Evolutionary conservation across 441 rosid genomes (phyloP).

Genomic region (Populus hybrid): DNA sequence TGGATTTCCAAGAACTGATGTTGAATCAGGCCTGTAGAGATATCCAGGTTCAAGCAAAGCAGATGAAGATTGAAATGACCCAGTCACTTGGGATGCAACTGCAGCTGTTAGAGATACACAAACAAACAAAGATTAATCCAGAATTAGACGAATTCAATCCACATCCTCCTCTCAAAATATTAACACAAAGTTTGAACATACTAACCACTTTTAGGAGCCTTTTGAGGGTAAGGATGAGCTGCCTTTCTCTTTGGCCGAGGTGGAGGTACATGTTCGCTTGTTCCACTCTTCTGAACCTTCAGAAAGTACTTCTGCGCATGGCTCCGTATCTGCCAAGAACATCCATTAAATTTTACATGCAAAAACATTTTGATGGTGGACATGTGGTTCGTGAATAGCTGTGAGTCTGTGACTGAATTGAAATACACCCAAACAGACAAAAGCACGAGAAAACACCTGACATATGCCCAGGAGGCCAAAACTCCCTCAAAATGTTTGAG

Average conservation of each 20-base stretch:
- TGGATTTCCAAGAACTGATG: conserved; percentile 41
- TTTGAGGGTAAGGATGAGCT: conserved; percentile 88
- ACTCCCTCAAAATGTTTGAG: background rate
- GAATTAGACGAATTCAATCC: conserved; percentile 6
- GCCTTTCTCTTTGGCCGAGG: conserved; percentile 98
- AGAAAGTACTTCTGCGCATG: conserved; percentile 95
- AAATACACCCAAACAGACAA: background rate
- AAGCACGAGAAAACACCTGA: background rate
- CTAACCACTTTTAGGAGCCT: conserved; percentile 69
- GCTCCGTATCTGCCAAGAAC: conserved; percentile 75
- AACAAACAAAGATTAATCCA: conserved; percentile 12
- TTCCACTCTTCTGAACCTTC: conserved; percentile 89
- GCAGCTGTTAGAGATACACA: conserved; percentile 31
- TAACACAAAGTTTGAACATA: background rate
- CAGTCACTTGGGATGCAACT: conserved; percentile 37
- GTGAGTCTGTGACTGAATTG: conserved; percentile 4
- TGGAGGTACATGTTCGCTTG: conserved; percentile 88
- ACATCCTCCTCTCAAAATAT: background rate
- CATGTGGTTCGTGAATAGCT: background rate
- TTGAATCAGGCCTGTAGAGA: conserved; percentile 38
- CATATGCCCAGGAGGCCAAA: background rate
- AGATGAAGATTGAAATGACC: conserved; percentile 48
- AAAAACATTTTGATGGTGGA: conserved; percentile 5
- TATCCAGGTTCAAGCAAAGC: conserved; percentile 48
- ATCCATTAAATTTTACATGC: conserved; percentile 13